A percentile compares a stretch with the other conserved stretches of the same genome.
phyloP scores from a whole-genome alignment of 345 rosid genomes.

The Lepidium africanum region DNA sequence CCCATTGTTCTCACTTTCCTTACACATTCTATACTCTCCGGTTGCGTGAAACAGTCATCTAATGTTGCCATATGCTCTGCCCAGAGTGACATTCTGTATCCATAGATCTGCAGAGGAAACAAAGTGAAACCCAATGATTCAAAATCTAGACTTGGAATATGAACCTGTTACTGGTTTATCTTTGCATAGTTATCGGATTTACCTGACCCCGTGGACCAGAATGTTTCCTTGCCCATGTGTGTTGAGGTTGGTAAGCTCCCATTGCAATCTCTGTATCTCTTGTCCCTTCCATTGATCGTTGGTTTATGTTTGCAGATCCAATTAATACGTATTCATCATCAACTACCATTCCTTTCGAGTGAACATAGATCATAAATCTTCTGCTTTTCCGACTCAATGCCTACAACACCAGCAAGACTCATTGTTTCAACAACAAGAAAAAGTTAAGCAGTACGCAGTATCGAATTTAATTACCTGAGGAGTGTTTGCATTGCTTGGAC shows the following conservation, averaged over 20 bases:
- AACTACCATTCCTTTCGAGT: constrained; percentile 90
- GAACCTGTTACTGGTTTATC: neutral
- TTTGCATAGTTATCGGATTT: neutral
- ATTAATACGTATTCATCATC: constrained; percentile 78
- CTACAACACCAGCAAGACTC: constrained; percentile 24
- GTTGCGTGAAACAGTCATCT: constrained; percentile 58
- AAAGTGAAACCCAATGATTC: neutral
- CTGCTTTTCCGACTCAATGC: constrained; percentile 47
- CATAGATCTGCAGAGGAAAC: constrained; percentile 44
- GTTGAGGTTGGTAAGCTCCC: constrained; percentile 87
- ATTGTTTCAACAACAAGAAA: neutral
- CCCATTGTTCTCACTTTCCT: constrained; percentile 51
- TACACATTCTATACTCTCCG: constrained; percentile 71
- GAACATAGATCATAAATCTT: constrained; percentile 82
- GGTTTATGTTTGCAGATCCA: constrained; percentile 93
- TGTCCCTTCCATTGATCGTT: constrained; percentile 84
- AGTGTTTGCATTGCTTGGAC: constrained; percentile 35
- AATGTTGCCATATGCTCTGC: constrained; percentile 67
- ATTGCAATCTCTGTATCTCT: constrained; percentile 92
- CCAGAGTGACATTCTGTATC: constrained; percentile 91
- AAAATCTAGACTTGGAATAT: neutral
- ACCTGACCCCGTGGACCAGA: constrained; percentile 66
- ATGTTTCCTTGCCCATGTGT: constrained; percentile 45
- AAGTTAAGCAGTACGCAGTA: neutral
- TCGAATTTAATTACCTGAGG: constrained; percentile 42